phyloP scores from a whole-genome alignment of 2,329 filamentous ascomycete genomes.

The Aureobasidium sp. region DNA sequence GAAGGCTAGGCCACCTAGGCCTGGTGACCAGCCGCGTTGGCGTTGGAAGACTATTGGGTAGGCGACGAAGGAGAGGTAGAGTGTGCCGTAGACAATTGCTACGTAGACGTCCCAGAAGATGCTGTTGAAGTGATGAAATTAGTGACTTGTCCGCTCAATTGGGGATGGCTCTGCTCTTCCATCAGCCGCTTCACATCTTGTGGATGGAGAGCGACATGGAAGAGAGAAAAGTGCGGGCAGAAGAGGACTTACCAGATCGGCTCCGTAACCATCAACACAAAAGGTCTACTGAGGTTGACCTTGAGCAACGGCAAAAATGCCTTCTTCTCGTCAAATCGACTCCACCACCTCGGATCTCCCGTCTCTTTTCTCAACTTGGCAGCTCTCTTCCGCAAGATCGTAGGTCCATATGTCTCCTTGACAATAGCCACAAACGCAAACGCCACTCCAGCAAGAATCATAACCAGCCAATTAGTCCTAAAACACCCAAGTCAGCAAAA shows the following conservation, averaged over 20 bases:
- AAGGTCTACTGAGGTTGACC: slow-evolving; percentile 45
- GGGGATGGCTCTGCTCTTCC: no score
- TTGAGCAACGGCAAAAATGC: slow-evolving; percentile 39
- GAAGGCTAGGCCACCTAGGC: slow-evolving; percentile 54
- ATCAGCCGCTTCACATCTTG: no score
- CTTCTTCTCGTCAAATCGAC: slow-evolving; percentile 75
- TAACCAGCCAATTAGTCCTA: slow-evolving; percentile 14
- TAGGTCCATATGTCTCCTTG: slow-evolving; percentile 62
- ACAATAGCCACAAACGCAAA: slow-evolving; percentile 56
- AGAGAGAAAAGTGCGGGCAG: no score
- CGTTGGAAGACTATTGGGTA: slow-evolving; percentile 59
- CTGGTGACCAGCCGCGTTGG: slow-evolving; percentile 52
- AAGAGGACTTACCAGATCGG: slow-evolving; percentile 55
- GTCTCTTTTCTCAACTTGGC: slow-evolving; percentile 68
- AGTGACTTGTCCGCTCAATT: no score
- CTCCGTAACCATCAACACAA: slow-evolving; percentile 47
- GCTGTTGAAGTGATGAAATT: no score
- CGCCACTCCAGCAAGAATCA: slow-evolving; percentile 63
- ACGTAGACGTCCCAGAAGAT: slow-evolving; percentile 54
- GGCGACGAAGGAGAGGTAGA: no score
- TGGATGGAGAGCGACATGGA: no score
- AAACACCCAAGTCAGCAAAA: no score
- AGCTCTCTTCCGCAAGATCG: slow-evolving; percentile 65
- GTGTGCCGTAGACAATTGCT: slow-evolving; percentile 54
- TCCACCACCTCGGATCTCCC: slow-evolving; percentile 76